Conservation (phyloP, 2,329 filamentous ascomycete species). For the Ophiostoma perfectum region DNA sequence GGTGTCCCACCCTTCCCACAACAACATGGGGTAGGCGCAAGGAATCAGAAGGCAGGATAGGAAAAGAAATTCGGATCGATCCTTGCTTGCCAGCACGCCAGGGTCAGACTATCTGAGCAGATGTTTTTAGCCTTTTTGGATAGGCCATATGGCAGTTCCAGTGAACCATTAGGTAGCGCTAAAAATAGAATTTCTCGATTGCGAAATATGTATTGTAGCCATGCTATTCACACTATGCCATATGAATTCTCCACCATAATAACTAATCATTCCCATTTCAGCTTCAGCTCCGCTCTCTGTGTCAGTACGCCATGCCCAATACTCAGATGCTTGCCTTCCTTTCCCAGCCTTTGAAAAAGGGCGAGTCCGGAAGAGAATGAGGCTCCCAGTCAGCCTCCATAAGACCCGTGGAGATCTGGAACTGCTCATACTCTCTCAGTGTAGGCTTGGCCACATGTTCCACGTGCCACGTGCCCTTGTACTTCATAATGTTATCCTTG, state of each 20-base stretch:
- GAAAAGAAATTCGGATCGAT: neutral
- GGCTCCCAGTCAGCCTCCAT: conserved; percentile 55
- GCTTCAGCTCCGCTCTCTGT: neutral
- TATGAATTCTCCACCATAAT: no score
- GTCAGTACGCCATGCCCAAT: neutral
- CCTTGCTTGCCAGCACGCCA: neutral
- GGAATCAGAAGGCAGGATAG: conserved; percentile 6
- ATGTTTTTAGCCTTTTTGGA: conserved; percentile 14
- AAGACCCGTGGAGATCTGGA: conserved; percentile 52
- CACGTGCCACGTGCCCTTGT: conserved; percentile 77
- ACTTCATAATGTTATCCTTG: conserved; percentile 38
- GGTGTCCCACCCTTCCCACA: conserved; percentile 4
- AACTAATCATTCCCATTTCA: neutral
- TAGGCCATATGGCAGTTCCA: neutral
- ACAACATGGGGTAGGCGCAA: neutral
- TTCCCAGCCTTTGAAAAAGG: conserved; percentile 71
- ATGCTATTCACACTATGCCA: neutral
- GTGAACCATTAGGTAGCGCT: neutral
- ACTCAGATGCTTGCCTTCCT: neutral
- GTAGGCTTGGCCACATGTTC: conserved; percentile 65
- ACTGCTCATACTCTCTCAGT: conserved; percentile 56
- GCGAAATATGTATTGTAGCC: neutral
- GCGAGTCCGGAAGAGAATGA: conserved; percentile 65
- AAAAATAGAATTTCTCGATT: conserved; percentile 2
- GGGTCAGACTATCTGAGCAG: neutral